Evolutionary conservation across 2,329 filamentous ascomycete genomes (phyloP), one percentile per base, ranked within the genome.

Genomic region (Aspergillus piperis): DNA sequence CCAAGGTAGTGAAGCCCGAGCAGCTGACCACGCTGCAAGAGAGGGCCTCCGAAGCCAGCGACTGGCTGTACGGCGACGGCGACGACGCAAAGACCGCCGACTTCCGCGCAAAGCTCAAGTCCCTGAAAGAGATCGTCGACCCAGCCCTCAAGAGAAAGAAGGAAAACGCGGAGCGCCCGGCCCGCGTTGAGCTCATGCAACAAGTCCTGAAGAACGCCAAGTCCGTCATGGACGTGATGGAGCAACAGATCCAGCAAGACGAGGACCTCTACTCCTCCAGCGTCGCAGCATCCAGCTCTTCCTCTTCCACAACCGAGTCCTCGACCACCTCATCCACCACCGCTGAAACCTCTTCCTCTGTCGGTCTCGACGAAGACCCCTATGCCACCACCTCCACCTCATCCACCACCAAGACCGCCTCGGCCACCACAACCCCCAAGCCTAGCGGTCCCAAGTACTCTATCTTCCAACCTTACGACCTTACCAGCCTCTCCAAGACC

Each of bases 61-160:
- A 96, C 10, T 99, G 95, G 94, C 86, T 99, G 61, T 95, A 96
- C 73, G 90, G 86, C 15, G 92, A 93, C 50, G 92, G 94, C 58
- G 83, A 85, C 15, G 88, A 92, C 52, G 93, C 95, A 4, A 82
- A 85, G 38, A 88, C 88, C 60, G 86, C 90, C 3, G 87, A 89
- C 51, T 84, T 99, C 69, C 90, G 89, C 74, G 83, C 85, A 58
- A 91, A 89, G 73, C 84, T 96, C 53, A 89, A 91, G 75, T 85
- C 85, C 48, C 85, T 99, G 53, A 89, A 91, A 72, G 85, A 87
- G 56, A 85, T 97, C 50, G 90, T 93, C 55, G 81, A 86, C 32
- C 94, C 93, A 1, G 87, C 96, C 25, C 83, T 92, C 67, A 87
- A 84, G 71, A 86, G 95, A 61, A 87, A 88, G 51, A 83, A 88